Evolutionary conservation across 371 early-diverging fungal genomes (phyloP), one percentile per base, ranked within the genome.

Genomic region (Cokeromyces recurvatus): DNA sequence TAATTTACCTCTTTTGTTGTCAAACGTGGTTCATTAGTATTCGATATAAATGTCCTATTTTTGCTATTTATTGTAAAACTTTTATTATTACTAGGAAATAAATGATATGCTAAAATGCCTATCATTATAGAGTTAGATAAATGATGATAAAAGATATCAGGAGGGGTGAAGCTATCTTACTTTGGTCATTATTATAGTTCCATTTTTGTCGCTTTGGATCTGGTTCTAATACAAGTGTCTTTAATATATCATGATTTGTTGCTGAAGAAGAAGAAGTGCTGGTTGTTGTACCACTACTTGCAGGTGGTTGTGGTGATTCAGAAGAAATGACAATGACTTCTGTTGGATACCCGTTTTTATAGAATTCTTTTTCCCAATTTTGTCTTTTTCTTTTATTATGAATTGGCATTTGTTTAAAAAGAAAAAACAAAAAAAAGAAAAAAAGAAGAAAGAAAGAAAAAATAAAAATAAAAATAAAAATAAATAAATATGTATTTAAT

Each of bases 241-340:
- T 46, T 22, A n/a, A 20, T 46, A n/a, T 37, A 4, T 46, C 47
- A 38, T 37, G 37, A 38, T 38, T 46, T 14, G 29, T 22, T 8
- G 27, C 20, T 10, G 43, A 38, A 1, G 38, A 38, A 16, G 43
- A 34, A 4, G 43, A 31, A 12, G 39, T 32, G 20, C 32, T 34
- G 12, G 36, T 16, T 37, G 4, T 38, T 31, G 43, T 12, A 23
- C 7, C n/a, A 24, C 35, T 31, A 32, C 32, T 31, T 39, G 48
- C 39, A 20, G 49, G 56, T 15, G 49, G 34, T 11, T 5, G 5
- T 19, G 44, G 41, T 2, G 80, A 65, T 22, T 76, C 74, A 21
- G 62, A 39, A 17, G 76, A 78, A 49, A 80, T 80, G 14, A 80
- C 73, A 44, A 80, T 80, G 19, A 78, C 64, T 43, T 80, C 80